Base-by-base conservation (phyloP, 805 yeast genomes). In the Hanseniaspora lachancei region DNA sequence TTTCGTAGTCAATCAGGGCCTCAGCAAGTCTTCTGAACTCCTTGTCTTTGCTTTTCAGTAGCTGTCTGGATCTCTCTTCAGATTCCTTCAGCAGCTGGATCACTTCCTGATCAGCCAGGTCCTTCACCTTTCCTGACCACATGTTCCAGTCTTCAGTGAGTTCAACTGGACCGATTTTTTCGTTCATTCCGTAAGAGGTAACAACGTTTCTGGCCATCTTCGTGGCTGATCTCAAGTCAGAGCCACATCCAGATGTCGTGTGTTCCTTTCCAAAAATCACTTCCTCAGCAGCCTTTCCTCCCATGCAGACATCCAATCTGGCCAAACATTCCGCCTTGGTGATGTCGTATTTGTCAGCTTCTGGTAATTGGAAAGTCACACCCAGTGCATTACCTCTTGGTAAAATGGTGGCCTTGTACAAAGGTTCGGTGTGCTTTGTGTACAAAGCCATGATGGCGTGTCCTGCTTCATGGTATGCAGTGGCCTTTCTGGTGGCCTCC, bases 381-480 rank as follows among this genome's bases (percentile, higher is more conserved):
- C 99, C 99, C 53, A 93, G 74, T 0, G 98, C 98, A 61, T 95
- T 75, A 46, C 99, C 99, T 66, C 99, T 79, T 47, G 98, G 98
- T 60, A 93, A 75, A 60, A 93, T 89, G 0, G 99, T 93, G 4
- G 97, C 97, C 71, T 93, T 93, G 73, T 93, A 93, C 60, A 93
- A 76, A 1, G 96, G 89, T 2, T 96, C 89, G 3, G 98, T 97
- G 20, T 95, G 96, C 16, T 83, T 82, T 5, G 96, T 87, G 69
- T 77, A 93, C 80, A 93, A 77, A 12, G 98, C 97, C 86, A 91
- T 89, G 57, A 93, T 87, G 5, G 98, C 98, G 72, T 93, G 99
- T 4, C 99, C 99, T 20, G 98, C 99, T 73, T 93, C 99, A 71
- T 93, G 99, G 69, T 82, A 93, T 1, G 98, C 98, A 18, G 99